Evolutionary conservation across 345 rosid genomes (phyloP).

Genomic region (Eucalyptus pauciflora): DNA sequence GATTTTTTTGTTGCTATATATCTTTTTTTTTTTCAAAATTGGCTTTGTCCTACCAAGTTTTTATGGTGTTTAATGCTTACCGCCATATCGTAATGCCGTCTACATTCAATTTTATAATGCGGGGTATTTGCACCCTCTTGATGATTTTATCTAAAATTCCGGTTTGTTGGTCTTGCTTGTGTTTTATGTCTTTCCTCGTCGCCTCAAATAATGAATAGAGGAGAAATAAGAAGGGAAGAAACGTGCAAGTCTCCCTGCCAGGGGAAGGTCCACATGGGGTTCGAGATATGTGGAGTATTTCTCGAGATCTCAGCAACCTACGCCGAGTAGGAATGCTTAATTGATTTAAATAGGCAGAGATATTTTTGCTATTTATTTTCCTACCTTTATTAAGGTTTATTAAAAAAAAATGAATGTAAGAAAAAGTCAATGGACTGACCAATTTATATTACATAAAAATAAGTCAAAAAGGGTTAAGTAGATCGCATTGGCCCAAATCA

Average conservation of each 20-base stretch:
- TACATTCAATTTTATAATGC: neutral
- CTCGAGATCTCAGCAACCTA: neutral
- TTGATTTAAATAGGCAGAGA: accelerated
- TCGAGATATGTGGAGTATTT: neutral
- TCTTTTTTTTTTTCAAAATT: neutral
- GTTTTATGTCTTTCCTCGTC: neutral
- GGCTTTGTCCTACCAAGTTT: neutral
- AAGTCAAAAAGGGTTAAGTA: too few relatives aligned
- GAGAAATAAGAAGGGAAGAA: neutral
- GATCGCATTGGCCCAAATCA: accelerated
- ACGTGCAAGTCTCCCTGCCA: neutral
- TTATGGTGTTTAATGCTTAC: too few relatives aligned
- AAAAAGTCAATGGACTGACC: too few relatives aligned
- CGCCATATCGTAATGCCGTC: accelerated
- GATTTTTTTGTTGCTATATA: accelerated
- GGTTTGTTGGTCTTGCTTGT: neutral
- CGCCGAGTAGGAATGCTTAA: neutral
- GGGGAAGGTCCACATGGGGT: neutral
- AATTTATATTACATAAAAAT: too few relatives aligned
- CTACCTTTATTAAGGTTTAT: neutral
- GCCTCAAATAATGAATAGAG: neutral
- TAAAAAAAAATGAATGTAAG: neutral
- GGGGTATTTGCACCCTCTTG: too few relatives aligned
- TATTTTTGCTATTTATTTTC: neutral
- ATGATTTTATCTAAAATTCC: neutral